Percentiles rank a stretch among this genome's conserved stretches.
Conservation (phyloP, 768 basidiomycete genomes). For the Suillus sp. region DNA sequence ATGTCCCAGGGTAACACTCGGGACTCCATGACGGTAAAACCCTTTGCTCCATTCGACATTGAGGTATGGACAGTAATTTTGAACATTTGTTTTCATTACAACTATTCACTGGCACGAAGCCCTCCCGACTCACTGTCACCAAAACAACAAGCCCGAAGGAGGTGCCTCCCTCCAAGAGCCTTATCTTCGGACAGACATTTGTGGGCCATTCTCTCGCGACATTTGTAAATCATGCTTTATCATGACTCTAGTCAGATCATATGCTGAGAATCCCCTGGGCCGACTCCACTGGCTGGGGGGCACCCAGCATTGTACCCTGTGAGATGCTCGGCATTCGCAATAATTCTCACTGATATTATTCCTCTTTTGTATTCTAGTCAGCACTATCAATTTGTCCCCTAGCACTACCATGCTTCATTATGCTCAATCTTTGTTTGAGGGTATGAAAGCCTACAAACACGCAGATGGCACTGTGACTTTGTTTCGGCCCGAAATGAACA, state of each 20-base stretch:
- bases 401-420: slow-evolving; percentile 84
- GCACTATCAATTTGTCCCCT: slow-evolving; percentile 30
- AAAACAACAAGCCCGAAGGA: slow-evolving; percentile 55
- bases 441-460: slow-evolving; percentile 91
- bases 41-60: slow-evolving; percentile 47
- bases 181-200: slow-evolving; percentile 87
- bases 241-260: slow-evolving; percentile 66
- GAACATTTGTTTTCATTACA: not conserved
- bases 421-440: slow-evolving; percentile 89
- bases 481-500: slow-evolving; percentile 97
- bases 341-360: slow-evolving; percentile 9
- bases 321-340: slow-evolving; percentile 31
- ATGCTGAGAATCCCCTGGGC: slow-evolving; percentile 86
- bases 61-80: slow-evolving; percentile 40
- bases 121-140: slow-evolving; percentile 51
- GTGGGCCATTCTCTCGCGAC: slow-evolving; percentile 42
- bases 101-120: slow-evolving; percentile 44
- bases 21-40: slow-evolving; percentile 55
- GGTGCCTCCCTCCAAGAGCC: slow-evolving; percentile 62
- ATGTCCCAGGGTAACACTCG: slow-evolving; percentile 17
- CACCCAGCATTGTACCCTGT: slow-evolving; percentile 85
- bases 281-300: slow-evolving; percentile 72
- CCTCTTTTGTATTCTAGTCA: slow-evolving; percentile 21
- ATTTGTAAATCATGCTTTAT: slow-evolving; percentile 15
- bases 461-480: slow-evolving; percentile 71